Conservation (phyloP, 2,329 filamentous ascomycete species). For the Trichoderma simmonsii region DNA sequence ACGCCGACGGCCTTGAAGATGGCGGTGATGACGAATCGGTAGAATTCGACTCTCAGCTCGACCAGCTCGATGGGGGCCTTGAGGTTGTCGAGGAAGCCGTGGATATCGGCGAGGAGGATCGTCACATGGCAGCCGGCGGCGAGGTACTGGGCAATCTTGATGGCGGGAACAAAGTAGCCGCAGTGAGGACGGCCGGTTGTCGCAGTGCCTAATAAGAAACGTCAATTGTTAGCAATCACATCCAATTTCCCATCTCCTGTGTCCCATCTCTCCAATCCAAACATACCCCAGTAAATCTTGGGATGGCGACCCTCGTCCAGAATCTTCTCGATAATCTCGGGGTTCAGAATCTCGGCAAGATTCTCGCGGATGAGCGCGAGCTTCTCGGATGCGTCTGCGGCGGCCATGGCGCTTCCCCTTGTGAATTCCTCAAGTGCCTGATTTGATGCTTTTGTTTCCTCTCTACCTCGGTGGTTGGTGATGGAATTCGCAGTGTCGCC, state of each 20-base stretch:
- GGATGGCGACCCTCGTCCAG: conserved; percentile 67
- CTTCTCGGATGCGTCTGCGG: conserved; percentile 52
- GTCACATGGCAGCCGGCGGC: conserved; percentile 79
- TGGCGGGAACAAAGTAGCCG: conserved; percentile 82
- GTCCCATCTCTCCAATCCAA: background rate
- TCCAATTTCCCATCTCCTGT: background rate
- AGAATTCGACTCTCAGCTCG: conserved; percentile 77
- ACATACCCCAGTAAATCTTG: conserved; percentile 77
- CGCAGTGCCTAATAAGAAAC: conserved; percentile 59
- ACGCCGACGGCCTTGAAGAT: conserved; percentile 77
- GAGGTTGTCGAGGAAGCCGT: conserved; percentile 77
- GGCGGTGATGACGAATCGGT: conserved; percentile 70
- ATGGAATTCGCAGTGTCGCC: background rate
- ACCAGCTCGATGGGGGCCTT: conserved; percentile 90
- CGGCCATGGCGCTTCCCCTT: background rate
- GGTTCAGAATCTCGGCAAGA: conserved; percentile 77
- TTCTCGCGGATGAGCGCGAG: conserved; percentile 76
- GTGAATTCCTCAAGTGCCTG: background rate
- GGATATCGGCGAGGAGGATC: conserved; percentile 71
- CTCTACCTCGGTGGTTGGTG: background rate
- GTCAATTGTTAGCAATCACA: background rate
- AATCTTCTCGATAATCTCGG: conserved; percentile 76
- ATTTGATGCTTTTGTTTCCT: background rate
- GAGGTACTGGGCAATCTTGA: conserved; percentile 88
- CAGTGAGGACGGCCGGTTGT: conserved; percentile 85